Percentiles rank a stretch among this genome's conserved stretches.
These are phyloP conservation scores for Pseudoscleropodium purum DNA, from an alignment of 225 moss, liverwort and hornwort genomes.

Conservation along the genomic window DNA sequence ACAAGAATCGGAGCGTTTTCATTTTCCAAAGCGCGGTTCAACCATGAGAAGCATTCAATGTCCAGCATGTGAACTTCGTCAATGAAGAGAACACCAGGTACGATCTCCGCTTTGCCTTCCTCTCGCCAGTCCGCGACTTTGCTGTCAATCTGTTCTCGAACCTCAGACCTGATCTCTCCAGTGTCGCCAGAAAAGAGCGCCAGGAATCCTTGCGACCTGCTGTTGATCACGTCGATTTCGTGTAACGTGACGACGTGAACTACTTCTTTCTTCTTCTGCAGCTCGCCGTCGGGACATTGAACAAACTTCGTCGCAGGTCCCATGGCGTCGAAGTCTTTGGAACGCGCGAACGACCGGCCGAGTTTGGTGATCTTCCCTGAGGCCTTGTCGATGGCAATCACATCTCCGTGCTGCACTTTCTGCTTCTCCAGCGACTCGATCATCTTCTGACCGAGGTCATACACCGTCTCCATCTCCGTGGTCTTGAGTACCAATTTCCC, in stretches of 20 bases:
- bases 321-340: slow-evolving; percentile 75
- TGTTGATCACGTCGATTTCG: slow-evolving; percentile 83
- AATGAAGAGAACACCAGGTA: slow-evolving; percentile 74
- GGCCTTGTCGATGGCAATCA: slow-evolving; percentile 73
- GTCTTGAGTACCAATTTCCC: slow-evolving; percentile 76
- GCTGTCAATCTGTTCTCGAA: slow-evolving; percentile 74
- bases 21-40: slow-evolving; percentile 74
- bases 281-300: slow-evolving; percentile 74
- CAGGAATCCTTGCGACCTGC: slow-evolving; percentile 80
- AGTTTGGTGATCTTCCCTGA: slow-evolving; percentile 74
- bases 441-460: slow-evolving; percentile 73
- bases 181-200: slow-evolving; percentile 85
- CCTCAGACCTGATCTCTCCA: slow-evolving; percentile 77
- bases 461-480: slow-evolving; percentile 82
- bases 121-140: slow-evolving; percentile 78
- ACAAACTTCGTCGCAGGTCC: slow-evolving; percentile 78
- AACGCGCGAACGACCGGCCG: slow-evolving; percentile 66
- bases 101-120: slow-evolving; percentile 66
- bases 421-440: slow-evolving; percentile 61
- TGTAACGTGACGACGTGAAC: slow-evolving; percentile 78
- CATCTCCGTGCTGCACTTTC: slow-evolving; percentile 61
- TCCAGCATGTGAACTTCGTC: slow-evolving; percentile 91
- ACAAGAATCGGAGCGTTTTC: slow-evolving; percentile 82
- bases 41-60: slow-evolving; percentile 79
- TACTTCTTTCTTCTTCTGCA: slow-evolving; percentile 75